Evolutionary conservation across 768 basidiomycete species (phyloP).

Genomic region (Dioszegia aurantiaca): DNA sequence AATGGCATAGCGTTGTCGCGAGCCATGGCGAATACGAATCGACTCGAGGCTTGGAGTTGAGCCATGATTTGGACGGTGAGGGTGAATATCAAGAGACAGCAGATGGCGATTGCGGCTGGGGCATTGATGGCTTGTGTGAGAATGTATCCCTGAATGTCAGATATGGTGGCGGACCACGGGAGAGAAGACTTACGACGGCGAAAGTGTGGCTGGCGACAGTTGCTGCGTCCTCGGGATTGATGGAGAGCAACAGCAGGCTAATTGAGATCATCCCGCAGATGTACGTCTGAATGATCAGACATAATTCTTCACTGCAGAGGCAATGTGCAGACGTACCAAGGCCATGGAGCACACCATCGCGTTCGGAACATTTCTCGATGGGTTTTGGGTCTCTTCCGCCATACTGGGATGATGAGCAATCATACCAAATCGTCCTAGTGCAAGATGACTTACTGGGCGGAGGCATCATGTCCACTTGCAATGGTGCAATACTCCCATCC

Average conservation of each 20-base stretch:
- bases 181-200: slow-evolving; percentile 34
- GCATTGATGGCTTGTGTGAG: slow-evolving; percentile 48
- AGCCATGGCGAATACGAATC: slow-evolving; percentile 54
- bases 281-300: background rate
- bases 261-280: slow-evolving; percentile 38
- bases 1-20: slow-evolving; percentile 55
- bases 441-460: slow-evolving; percentile 48
- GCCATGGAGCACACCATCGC: slow-evolving; percentile 49
- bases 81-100: slow-evolving; percentile 39
- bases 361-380: slow-evolving; percentile 52
- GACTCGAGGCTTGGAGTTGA: slow-evolving; percentile 54
- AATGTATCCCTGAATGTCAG: slow-evolving; percentile 42
- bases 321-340: slow-evolving; percentile 50
- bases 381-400: slow-evolving; percentile 54
- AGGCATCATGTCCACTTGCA: slow-evolving; percentile 53
- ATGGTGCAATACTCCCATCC: slow-evolving; percentile 53
- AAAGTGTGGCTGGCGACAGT: slow-evolving; percentile 32
- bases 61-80: slow-evolving; percentile 51
- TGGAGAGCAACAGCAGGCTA: slow-evolving; percentile 47
- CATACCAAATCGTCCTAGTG: background rate
- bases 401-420: slow-evolving; percentile 30
- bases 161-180: background rate
- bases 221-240: slow-evolving; percentile 21
- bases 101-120: slow-evolving; percentile 40
- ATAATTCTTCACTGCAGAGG: background rate